These are phyloP conservation scores for Alternaria metachromatica DNA, from an alignment of 2,329 filamentous ascomycete species.

Conservation along the genomic window DNA sequence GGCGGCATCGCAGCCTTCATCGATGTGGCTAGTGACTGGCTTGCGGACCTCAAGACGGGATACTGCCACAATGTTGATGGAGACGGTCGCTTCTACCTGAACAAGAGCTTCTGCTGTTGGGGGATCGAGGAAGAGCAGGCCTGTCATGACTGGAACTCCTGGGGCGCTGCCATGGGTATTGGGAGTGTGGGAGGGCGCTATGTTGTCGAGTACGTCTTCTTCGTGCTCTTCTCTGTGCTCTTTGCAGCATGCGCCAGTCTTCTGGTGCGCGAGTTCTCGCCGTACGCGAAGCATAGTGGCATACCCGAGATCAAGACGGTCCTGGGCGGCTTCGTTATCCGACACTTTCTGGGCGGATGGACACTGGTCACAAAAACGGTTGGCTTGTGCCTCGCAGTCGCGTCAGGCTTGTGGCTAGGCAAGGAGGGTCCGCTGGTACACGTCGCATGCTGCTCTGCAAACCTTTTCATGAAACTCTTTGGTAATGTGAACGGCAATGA, in stretches of 20 bases:
- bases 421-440: constrained; percentile 97
- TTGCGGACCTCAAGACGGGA: constrained; percentile 89
- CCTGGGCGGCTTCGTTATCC: constrained; percentile 90
- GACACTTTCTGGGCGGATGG: constrained; percentile 84
- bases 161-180: constrained; percentile 77
- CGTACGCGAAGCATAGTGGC: constrained; percentile 91
- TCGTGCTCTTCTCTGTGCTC: constrained; percentile 79
- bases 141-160: constrained; percentile 86
- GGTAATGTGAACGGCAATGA: constrained; percentile 83
- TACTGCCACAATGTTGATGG: constrained; percentile 80
- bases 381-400: constrained; percentile 86
- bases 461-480: constrained; percentile 91
- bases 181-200: constrained; percentile 72
- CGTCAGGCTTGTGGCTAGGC: constrained; percentile 93
- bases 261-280: constrained; percentile 81
- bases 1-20: constrained; percentile 87
- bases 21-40: constrained; percentile 89
- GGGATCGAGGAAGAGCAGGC: constrained; percentile 78
- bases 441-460: constrained; percentile 95
- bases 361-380: constrained; percentile 89
- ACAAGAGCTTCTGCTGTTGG: constrained; percentile 90
- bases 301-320: constrained; percentile 98
- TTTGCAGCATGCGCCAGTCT: constrained; percentile 80
- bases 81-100: constrained; percentile 88
- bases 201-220: constrained; percentile 87